Percentiles rank a stretch among this genome's conserved stretches.
Evolutionary conservation across 371 early-diverging fungal genomes (phyloP).

Genomic region (Mortierella sp.): DNA sequence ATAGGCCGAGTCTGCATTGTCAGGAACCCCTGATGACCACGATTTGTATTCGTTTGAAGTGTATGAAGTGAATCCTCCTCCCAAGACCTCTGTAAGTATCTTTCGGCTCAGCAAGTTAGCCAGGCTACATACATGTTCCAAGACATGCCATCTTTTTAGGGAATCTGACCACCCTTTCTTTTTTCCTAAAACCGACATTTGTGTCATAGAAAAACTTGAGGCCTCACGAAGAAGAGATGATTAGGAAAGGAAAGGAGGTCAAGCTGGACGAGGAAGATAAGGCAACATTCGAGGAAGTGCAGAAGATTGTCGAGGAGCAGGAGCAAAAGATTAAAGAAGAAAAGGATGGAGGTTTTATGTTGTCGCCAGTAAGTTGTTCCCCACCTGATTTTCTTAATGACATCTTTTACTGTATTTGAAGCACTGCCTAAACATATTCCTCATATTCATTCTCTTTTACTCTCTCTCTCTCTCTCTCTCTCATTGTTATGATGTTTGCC

Average conservation of each 20-base stretch:
- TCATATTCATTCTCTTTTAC: too few species aligned
- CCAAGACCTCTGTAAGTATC: constrained; percentile 56
- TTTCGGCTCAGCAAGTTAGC: constrained; percentile 2
- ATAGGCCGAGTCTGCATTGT: constrained; percentile 23
- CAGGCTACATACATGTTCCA: constrained; percentile 5
- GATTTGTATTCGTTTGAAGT: constrained; percentile 79
- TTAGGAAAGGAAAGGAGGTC: constrained; percentile 65
- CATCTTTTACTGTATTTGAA: too few species aligned
- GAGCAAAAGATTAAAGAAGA: constrained; percentile 36
- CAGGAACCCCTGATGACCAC: constrained; percentile 75
- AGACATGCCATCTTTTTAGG: too few species aligned
- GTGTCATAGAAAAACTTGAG: constrained; percentile 55
- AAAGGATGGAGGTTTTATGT: constrained; percentile 19
- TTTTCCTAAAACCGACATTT: background rate
- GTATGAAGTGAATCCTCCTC: constrained; percentile 77
- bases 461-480: too few species aligned
- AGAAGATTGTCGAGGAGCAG: constrained; percentile 41
- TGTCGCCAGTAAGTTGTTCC: constrained; percentile 29
- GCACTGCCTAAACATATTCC: too few species aligned
- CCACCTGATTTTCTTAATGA: too few species aligned
- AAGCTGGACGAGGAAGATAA: constrained; percentile 48
- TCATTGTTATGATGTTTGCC: too few species aligned
- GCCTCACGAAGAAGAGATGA: constrained; percentile 70
- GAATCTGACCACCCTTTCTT: background rate
- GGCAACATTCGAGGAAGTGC: constrained; percentile 31